Percentiles rank a stretch among this genome's conserved stretches.
These are phyloP conservation scores for Immersiella caudata DNA, from an alignment of 495 filamentous ascomycete genomes.

Conservation along the genomic window DNA sequence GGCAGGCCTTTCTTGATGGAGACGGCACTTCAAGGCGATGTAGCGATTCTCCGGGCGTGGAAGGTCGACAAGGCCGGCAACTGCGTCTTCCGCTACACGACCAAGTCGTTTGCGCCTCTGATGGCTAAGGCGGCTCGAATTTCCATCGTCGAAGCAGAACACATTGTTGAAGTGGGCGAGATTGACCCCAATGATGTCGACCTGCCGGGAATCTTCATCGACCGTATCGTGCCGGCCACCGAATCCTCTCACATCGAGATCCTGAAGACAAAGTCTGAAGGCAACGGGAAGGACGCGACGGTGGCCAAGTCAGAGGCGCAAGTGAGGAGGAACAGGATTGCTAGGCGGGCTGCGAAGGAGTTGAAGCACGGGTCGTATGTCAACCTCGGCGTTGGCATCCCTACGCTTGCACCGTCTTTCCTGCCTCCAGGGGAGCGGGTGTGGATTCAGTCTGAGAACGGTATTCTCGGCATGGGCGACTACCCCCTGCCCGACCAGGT, in stretches of 20 bases:
- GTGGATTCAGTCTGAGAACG: conserved; percentile 65
- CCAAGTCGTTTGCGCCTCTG: conserved; percentile 59
- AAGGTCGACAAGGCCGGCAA: conserved; percentile 69
- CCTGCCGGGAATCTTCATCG: conserved; percentile 65
- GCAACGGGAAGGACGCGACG: conserved; percentile 26
- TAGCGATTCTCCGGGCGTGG: conserved; percentile 64
- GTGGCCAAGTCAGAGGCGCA: conserved; percentile 35
- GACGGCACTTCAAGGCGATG: conserved; percentile 63
- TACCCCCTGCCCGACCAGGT: conserved; percentile 58
- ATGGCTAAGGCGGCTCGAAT: conserved; percentile 66
- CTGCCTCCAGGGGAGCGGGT: conserved; percentile 52
- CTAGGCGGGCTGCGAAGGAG: conserved; percentile 62
- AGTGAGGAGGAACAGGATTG: conserved; percentile 58
- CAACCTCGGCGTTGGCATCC: conserved; percentile 68
- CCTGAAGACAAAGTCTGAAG: conserved; percentile 48
- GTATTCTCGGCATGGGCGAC: conserved; percentile 63
- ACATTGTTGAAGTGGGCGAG: conserved; percentile 63
- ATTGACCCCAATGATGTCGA: conserved; percentile 62
- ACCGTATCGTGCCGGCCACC: conserved; percentile 63
- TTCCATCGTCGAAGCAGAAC: conserved; percentile 69
- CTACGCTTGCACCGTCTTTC: conserved; percentile 63
- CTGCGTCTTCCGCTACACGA: conserved; percentile 65
- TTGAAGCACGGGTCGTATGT: conserved; percentile 66
- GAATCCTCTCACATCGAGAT: conserved; percentile 60
- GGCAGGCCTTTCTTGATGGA: conserved; percentile 65